phyloP scores from a whole-genome alignment of 2,329 filamentous ascomycete species.

The Colletotrichum melonis region DNA sequence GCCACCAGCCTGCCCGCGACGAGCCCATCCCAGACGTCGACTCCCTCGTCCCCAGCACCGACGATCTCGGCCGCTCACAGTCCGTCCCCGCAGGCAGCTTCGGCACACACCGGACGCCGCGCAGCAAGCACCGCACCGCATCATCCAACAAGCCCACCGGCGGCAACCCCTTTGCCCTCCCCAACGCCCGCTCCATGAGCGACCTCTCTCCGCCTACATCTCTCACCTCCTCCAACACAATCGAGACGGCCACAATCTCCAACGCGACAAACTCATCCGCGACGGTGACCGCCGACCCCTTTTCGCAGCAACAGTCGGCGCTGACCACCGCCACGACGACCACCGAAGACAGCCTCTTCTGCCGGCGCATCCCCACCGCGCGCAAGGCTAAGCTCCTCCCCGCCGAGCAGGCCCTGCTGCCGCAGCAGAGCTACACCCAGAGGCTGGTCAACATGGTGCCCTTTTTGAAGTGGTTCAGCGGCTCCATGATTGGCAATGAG shows the following conservation, averaged over 20 bases:
- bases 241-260: constrained; percentile 66
- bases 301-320: constrained; percentile 26
- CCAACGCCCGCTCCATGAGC: constrained; percentile 46
- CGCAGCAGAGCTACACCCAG: constrained; percentile 74
- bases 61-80: constrained; percentile 46
- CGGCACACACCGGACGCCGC: constrained; percentile 37
- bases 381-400: constrained; percentile 74
- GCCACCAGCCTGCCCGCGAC: constrained; percentile 72
- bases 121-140: constrained; percentile 38
- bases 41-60: constrained; percentile 47
- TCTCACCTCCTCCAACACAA: constrained; percentile 64
- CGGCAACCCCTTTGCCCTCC: constrained; percentile 50
- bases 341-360: constrained; percentile 58
- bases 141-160: constrained; percentile 40
- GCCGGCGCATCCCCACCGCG: constrained; percentile 74
- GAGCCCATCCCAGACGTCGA: constrained; percentile 68
- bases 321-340: neutral
- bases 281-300: constrained; percentile 51
- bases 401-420: constrained; percentile 76
- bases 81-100: constrained; percentile 48
- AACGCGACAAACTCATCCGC: constrained; percentile 52
- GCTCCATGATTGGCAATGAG: constrained; percentile 78
- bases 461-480: constrained; percentile 78
- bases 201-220: constrained; percentile 57
- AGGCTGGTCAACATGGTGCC: constrained; percentile 74